phyloP scores from a whole-genome alignment of 2,329 filamentous ascomycete genomes.

The Aureobasidium uvarum region DNA sequence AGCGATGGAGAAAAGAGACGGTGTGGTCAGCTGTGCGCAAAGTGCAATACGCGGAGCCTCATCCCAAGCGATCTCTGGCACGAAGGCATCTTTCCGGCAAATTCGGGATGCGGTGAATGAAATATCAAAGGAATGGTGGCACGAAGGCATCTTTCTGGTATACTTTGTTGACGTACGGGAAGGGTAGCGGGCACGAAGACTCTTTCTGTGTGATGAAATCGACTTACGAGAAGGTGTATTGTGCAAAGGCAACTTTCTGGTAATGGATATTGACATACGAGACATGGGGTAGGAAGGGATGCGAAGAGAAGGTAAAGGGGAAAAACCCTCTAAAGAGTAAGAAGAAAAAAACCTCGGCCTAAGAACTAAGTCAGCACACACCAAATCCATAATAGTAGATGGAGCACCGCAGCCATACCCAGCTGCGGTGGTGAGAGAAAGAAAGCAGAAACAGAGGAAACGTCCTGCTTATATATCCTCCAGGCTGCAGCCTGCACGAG shows the following conservation, averaged over 20 bases:
- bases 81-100: not conserved
- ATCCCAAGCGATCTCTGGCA: not conserved
- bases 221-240: not conserved
- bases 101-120: not conserved
- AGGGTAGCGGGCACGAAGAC: not conserved
- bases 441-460: not conserved
- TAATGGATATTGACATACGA: not conserved
- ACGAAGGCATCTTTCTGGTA: too few relatives aligned
- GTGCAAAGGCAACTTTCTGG: not conserved
- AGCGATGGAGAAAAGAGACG: not conserved
- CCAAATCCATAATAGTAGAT: not conserved
- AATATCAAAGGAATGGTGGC: not conserved
- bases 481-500: not conserved
- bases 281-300: not conserved
- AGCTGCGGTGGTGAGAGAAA: not conserved
- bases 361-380: not conserved
- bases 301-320: not conserved
- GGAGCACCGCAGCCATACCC: not conserved
- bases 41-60: not conserved
- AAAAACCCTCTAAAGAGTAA: too few relatives aligned
- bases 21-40: not conserved
- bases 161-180: not conserved
- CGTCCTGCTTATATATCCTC: not conserved
- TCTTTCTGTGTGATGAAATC: not conserved
- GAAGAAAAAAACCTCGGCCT: too few relatives aligned